These are phyloP conservation scores for Fusarium armeniacum DNA, from an alignment of 2,329 filamentous ascomycete genomes.

Conservation along the genomic window DNA sequence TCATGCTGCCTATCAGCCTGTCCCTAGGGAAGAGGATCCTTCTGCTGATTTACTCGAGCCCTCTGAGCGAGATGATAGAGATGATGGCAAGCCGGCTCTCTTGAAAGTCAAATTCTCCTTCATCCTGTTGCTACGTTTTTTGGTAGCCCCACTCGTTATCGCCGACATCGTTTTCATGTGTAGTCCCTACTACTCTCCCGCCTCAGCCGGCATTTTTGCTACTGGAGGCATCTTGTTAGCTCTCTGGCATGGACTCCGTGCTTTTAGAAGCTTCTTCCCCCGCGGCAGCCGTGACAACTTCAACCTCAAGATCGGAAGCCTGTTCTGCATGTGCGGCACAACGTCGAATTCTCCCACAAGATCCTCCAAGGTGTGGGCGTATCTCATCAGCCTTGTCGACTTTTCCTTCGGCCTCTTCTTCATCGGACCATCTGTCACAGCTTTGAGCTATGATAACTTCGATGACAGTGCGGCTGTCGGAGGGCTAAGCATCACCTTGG, in stretches of 20 bases:
- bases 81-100: slow-evolving; percentile 27
- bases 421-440: slow-evolving; percentile 29
- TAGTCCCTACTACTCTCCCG: not conserved
- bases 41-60: slow-evolving; percentile 36
- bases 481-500: slow-evolving; percentile 36
- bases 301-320: slow-evolving; percentile 44
- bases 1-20: slow-evolving; percentile 31
- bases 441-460: slow-evolving; percentile 8
- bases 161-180: slow-evolving; percentile 33
- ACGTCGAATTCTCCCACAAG: not conserved
- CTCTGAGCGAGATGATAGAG: slow-evolving; percentile 11
- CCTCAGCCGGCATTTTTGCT: slow-evolving; percentile 26
- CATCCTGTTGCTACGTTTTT: slow-evolving; percentile 34
- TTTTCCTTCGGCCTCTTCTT: slow-evolving; percentile 37
- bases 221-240: slow-evolving; percentile 28
- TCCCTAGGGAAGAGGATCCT: slow-evolving; percentile 41
- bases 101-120: slow-evolving; percentile 38
- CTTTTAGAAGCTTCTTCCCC: slow-evolving; percentile 24
- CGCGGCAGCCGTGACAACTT: slow-evolving; percentile 34
- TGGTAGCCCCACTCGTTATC: slow-evolving; percentile 34
- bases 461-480: not conserved
- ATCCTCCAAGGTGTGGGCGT: slow-evolving; percentile 13
- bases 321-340: slow-evolving; percentile 40
- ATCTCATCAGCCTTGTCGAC: slow-evolving; percentile 37
- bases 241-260: slow-evolving; percentile 30